phyloP scores from a whole-genome alignment of 106 monocot species.

The Platanthera zijinensis region DNA sequence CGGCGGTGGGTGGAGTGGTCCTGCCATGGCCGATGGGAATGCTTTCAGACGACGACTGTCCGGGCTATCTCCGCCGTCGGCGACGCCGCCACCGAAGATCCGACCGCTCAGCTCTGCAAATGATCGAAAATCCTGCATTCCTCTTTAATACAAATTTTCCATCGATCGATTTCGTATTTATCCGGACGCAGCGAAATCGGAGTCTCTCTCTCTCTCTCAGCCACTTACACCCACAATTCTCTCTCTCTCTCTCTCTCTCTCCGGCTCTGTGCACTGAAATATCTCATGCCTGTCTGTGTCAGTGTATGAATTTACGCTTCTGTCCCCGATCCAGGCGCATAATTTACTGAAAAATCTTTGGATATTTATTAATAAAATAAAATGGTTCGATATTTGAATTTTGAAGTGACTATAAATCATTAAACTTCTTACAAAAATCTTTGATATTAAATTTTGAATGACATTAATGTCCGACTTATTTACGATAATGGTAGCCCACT shows the following conservation, averaged over 20 bases:
- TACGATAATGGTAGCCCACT: too few species aligned
- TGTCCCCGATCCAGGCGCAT: neutral
- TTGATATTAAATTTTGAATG: too few species aligned
- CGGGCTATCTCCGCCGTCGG: neutral
- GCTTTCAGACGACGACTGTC: neutral
- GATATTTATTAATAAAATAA: too few species aligned
- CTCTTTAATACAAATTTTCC: neutral
- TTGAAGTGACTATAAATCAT: too few species aligned
- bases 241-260: neutral
- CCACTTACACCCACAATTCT: neutral
- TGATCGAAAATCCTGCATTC: constrained; percentile 33
- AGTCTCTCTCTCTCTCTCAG: too few species aligned
- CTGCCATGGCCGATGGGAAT: neutral
- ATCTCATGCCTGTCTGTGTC: neutral
- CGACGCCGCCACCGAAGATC: constrained; percentile 12
- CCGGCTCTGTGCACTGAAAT: neutral
- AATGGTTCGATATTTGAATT: too few species aligned
- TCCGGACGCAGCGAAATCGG: neutral
- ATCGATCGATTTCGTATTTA: too few species aligned
- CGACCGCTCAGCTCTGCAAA: constrained; percentile 13
- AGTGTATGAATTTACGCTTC: neutral
- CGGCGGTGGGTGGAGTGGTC: neutral
- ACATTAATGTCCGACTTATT: too few species aligned
- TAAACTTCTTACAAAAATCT: too few species aligned
- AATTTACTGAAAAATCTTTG: too few species aligned